These are phyloP conservation scores for Kuraishia capsulata DNA, from an alignment of 805 yeast genomes.

Conservation along the genomic window DNA sequence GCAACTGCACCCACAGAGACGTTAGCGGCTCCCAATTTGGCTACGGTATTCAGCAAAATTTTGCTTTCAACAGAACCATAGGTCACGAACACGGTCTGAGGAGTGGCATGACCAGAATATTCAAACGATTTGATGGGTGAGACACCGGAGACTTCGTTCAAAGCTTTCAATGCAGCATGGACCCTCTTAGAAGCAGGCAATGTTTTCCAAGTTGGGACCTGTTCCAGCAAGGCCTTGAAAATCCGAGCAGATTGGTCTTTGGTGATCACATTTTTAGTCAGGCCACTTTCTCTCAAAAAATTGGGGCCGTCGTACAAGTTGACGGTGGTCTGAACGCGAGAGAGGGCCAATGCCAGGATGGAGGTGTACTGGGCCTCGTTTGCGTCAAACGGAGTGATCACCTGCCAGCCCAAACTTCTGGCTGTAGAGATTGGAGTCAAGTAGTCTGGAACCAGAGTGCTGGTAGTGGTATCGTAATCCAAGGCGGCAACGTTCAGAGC, in stretches of 20 bases:
- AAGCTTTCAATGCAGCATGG: slow-evolving; percentile 33
- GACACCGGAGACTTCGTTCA: slow-evolving; percentile 49
- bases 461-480: slow-evolving; percentile 49
- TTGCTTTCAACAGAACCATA: slow-evolving; percentile 66
- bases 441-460: slow-evolving; percentile 55
- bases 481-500: slow-evolving; percentile 70
- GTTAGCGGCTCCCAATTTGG: slow-evolving; percentile 21
- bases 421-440: slow-evolving; percentile 54
- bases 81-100: slow-evolving; percentile 73
- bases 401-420: slow-evolving; percentile 51
- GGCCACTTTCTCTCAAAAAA: slow-evolving; percentile 42
- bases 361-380: slow-evolving; percentile 63
- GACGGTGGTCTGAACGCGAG: slow-evolving; percentile 49
- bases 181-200: slow-evolving; percentile 27
- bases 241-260: slow-evolving; percentile 30
- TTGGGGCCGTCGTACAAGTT: slow-evolving; percentile 78
- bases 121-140: slow-evolving; percentile 48
- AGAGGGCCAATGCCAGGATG: slow-evolving; percentile 51
- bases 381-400: slow-evolving; percentile 55
- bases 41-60: slow-evolving; percentile 37
- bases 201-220: slow-evolving; percentile 15
- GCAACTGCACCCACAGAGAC: slow-evolving; percentile 55
- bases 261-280: slow-evolving; percentile 32
- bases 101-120: slow-evolving; percentile 52
- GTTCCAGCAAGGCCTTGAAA: slow-evolving; percentile 27